These are phyloP conservation scores for Solanum okadae DNA, from an alignment of 257 asterid species.

Conservation along the genomic window DNA sequence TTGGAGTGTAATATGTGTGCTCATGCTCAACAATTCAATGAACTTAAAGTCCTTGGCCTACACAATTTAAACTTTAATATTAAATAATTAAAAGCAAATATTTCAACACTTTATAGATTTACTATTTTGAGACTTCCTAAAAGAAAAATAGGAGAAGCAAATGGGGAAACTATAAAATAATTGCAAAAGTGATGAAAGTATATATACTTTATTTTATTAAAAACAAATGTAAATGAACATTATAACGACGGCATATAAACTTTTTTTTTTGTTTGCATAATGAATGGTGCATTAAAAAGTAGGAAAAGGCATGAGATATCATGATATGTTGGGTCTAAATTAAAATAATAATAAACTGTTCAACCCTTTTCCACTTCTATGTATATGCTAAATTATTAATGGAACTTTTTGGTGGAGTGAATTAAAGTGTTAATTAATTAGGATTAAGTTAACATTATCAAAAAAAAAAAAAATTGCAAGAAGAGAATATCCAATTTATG, in stretches of 20 bases:
- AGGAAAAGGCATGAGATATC: not conserved
- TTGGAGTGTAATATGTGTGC: not conserved
- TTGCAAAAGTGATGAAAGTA: not conserved
- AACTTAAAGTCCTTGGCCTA: not conserved
- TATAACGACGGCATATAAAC: not conserved
- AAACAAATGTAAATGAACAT: not conserved
- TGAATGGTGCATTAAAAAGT: not conserved
- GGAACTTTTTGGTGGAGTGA: constrained; percentile 5
- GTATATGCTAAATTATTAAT: constrained; percentile 5
- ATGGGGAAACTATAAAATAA: not conserved
- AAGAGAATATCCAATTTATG: constrained; percentile 19
- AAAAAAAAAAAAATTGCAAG: not conserved
- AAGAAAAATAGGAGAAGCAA: not conserved
- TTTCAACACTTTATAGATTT: not conserved
- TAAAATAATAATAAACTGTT: not conserved
- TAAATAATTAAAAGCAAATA: not conserved
- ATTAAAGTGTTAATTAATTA: not conserved
- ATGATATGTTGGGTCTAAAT: not conserved
- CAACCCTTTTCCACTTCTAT: constrained; percentile 22
- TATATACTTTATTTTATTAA: not conserved
- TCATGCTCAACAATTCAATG: not conserved
- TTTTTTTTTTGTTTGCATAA: not conserved
- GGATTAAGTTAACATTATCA: not conserved
- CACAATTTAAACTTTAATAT: not conserved
- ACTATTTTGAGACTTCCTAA: not conserved